Percentiles rank a stretch among this genome's conserved stretches.
phyloP scores from a whole-genome alignment of 164 flowering plant genomes.

The Sextonia rubra region DNA sequence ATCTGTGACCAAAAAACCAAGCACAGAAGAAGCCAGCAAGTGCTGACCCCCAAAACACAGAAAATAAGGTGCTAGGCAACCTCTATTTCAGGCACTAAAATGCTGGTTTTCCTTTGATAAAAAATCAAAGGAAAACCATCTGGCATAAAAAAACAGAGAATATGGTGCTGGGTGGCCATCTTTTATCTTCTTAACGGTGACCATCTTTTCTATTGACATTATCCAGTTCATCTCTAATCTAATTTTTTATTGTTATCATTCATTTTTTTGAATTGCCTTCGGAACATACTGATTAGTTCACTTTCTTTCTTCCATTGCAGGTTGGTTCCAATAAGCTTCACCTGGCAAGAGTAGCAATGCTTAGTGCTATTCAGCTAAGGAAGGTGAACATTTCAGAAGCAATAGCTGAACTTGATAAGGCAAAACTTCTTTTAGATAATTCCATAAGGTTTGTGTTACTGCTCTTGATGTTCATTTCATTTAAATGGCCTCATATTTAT shows the following conservation, averaged over 20 bases:
- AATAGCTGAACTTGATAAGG: constrained; percentile 48
- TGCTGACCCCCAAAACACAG: too few relatives aligned
- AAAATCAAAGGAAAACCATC: too few relatives aligned
- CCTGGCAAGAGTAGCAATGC: constrained; percentile 57
- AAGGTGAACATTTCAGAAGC: constrained; percentile 44
- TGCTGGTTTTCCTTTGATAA: too few relatives aligned
- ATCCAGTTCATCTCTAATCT: not conserved
- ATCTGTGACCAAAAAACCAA: too few relatives aligned
- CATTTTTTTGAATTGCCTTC: not conserved
- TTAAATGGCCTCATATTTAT: not conserved
- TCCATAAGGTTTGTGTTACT: constrained; percentile 46
- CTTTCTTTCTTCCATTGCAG: constrained; percentile 28
- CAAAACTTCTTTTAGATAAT: constrained; percentile 41
- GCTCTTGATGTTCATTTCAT: not conserved
- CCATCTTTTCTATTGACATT: too few relatives aligned
- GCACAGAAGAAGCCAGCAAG: too few relatives aligned
- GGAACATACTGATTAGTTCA: not conserved
- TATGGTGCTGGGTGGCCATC: too few relatives aligned
- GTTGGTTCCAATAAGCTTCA: constrained; percentile 68
- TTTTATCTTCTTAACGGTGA: too few relatives aligned
- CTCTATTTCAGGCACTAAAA: too few relatives aligned
- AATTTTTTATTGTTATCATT: not conserved
- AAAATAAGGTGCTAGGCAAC: too few relatives aligned
- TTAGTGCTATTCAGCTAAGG: constrained; percentile 33
- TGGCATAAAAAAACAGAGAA: too few relatives aligned